Evolutionary conservation across 768 basidiomycete species (phyloP).

Genomic region (Leccinum variicolor): DNA sequence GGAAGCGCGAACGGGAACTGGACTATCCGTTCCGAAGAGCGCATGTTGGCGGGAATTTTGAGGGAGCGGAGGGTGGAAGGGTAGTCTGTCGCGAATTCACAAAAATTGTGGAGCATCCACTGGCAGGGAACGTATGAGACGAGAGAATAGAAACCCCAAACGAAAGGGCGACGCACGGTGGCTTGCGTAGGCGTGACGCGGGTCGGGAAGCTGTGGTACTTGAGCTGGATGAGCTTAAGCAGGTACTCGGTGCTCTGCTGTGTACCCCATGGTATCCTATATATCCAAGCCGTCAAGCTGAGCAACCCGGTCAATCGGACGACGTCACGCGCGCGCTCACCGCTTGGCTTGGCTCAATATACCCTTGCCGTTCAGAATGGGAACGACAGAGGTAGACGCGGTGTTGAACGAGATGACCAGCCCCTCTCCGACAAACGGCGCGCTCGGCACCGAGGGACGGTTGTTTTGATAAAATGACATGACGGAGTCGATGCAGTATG

Average conservation of each 20-base stretch:
- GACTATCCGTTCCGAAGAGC: constrained; percentile 63
- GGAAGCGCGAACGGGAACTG: constrained; percentile 81
- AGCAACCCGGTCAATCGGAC: not conserved
- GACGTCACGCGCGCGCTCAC: constrained; percentile 40
- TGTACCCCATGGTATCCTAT: constrained; percentile 91
- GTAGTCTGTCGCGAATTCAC: constrained; percentile 82
- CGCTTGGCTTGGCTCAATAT: constrained; percentile 84
- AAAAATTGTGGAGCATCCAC: constrained; percentile 92
- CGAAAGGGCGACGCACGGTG: constrained; percentile 46
- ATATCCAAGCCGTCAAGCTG: not conserved
- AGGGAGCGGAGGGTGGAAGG: constrained; percentile 59
- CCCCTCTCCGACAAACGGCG: constrained; percentile 61
- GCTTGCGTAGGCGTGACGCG: constrained; percentile 76
- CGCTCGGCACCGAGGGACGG: constrained; percentile 28
- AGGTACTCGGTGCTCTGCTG: constrained; percentile 89
- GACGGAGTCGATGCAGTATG: constrained; percentile 85
- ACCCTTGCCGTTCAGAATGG: constrained; percentile 78
- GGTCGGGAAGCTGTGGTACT: constrained; percentile 90
- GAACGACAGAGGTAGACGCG: constrained; percentile 87
- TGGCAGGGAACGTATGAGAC: constrained; percentile 27
- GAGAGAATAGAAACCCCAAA: not conserved
- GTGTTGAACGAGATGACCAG: constrained; percentile 90
- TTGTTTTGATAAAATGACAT: constrained; percentile 92
- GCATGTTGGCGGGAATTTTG: constrained; percentile 62
- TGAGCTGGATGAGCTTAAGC: constrained; percentile 90